Evolutionary conservation across 495 filamentous ascomycete genomes (phyloP).

Genomic region (Penicillium diatomitis): DNA sequence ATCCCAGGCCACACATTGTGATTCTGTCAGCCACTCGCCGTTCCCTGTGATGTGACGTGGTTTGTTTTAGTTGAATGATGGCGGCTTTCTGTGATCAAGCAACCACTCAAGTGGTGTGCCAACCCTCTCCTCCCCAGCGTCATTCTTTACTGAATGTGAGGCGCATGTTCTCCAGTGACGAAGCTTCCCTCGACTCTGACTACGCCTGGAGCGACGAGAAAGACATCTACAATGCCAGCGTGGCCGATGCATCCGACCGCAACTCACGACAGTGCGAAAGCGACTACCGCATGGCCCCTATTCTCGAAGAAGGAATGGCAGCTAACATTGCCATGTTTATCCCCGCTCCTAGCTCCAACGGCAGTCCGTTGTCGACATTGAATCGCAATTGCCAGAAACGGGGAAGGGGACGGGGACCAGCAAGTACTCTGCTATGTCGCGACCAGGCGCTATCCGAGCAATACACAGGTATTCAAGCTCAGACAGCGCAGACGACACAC

Average conservation of each 20-base stretch:
- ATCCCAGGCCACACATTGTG: too few species aligned
- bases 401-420: constrained; percentile 2
- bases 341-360: constrained; percentile 4
- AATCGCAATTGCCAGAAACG: not conserved
- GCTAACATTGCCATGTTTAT: constrained; percentile 29
- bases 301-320: constrained; percentile 20
- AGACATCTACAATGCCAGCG: constrained; percentile 35
- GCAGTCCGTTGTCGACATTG: not conserved
- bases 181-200: constrained; percentile 18
- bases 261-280: constrained; percentile 4
- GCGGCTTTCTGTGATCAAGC: not conserved
- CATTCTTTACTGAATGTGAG: not conserved
- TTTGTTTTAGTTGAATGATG: not conserved
- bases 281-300: constrained; percentile 5
- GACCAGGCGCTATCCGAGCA: constrained; percentile 13
- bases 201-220: constrained; percentile 30
- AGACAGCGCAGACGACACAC: not conserved
- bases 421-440: constrained; percentile 5
- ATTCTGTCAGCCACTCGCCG: too few species aligned
- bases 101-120: not conserved
- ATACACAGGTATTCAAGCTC: not conserved
- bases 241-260: constrained; percentile 16
- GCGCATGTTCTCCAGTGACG: not conserved
- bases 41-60: too few species aligned
- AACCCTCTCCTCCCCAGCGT: not conserved